phyloP scores from a whole-genome alignment of 2,329 filamentous ascomycete species.

The Xylariaceae sp. region DNA sequence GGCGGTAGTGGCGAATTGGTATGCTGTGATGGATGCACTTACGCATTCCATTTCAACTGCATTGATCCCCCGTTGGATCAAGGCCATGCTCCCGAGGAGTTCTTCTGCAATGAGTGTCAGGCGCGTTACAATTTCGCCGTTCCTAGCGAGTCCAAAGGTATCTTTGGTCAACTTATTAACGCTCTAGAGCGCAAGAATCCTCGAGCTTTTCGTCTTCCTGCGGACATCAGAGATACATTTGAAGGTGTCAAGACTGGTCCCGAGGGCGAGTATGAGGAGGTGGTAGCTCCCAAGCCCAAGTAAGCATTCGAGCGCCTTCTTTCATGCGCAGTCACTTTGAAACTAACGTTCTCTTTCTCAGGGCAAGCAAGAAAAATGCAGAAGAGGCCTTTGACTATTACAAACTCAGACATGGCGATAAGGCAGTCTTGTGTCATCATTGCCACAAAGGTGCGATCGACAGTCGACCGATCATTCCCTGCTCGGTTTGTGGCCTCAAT shows the following conservation, averaged over 20 bases:
- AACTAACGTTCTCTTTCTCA: constrained; percentile 34
- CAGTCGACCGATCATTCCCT: constrained; percentile 73
- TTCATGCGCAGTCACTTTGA: not conserved
- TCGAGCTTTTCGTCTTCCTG: constrained; percentile 67
- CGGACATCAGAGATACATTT: constrained; percentile 67
- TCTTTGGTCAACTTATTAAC: constrained; percentile 59
- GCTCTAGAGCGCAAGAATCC: constrained; percentile 64
- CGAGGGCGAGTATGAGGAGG: constrained; percentile 77
- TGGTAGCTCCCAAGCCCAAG: constrained; percentile 48
- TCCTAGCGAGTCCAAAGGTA: constrained; percentile 43
- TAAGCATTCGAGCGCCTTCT: constrained; percentile 39
- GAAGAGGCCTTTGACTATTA: constrained; percentile 63
- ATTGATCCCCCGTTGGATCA: constrained; percentile 72
- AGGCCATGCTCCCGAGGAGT: constrained; percentile 63
- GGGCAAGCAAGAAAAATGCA: constrained; percentile 47
- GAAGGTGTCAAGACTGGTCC: constrained; percentile 70
- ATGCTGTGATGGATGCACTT: constrained; percentile 88
- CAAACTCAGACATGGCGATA: constrained; percentile 65
- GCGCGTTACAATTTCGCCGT: constrained; percentile 44
- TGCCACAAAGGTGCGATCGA: constrained; percentile 63
- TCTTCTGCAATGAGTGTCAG: constrained; percentile 75
- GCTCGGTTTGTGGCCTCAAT: constrained; percentile 68
- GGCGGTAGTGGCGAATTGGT: constrained; percentile 77
- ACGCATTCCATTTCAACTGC: constrained; percentile 86
- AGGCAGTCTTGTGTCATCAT: constrained; percentile 68